phyloP scores from a whole-genome alignment of 1,284 basidiomycete genomes.

The Cutaneotrichosporon daszewskae region DNA sequence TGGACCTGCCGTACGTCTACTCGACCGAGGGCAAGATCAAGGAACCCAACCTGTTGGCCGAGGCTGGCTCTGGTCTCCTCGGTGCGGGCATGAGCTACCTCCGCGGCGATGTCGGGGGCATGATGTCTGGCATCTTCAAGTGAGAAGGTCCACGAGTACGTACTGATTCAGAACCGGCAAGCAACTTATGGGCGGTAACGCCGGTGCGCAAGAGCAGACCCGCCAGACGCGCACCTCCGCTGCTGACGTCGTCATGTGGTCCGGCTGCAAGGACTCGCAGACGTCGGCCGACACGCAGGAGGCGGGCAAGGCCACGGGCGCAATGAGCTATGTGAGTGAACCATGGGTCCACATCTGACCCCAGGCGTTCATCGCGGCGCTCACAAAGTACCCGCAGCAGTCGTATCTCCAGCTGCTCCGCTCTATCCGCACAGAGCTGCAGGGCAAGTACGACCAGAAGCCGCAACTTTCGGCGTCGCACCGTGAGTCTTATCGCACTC shows the following conservation, averaged over 20 bases:
- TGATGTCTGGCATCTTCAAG: slow-evolving; percentile 52
- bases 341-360: not conserved
- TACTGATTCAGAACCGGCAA: slow-evolving; percentile 11
- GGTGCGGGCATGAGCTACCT: slow-evolving; percentile 37
- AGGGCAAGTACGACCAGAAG: slow-evolving; percentile 72
- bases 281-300: slow-evolving; percentile 87
- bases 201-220: slow-evolving; percentile 31
- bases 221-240: slow-evolving; percentile 68
- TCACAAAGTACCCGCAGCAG: slow-evolving; percentile 62
- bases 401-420: slow-evolving; percentile 74
- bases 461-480: slow-evolving; percentile 58
- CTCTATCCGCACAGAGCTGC: slow-evolving; percentile 56
- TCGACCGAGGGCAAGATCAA: slow-evolving; percentile 80
- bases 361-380: slow-evolving; percentile 61
- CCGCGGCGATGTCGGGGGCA: slow-evolving; percentile 65
- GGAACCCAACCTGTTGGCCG: slow-evolving; percentile 75
- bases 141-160: no score
- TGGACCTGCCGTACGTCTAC: slow-evolving; percentile 57
- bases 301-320: slow-evolving; percentile 73
- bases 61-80: slow-evolving; percentile 68
- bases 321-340: slow-evolving; percentile 57
- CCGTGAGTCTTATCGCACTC: slow-evolving; percentile 71
- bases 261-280: slow-evolving; percentile 85
- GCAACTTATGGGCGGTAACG: slow-evolving; percentile 14
- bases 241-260: slow-evolving; percentile 64